Conservation (phyloP, 2,329 filamentous ascomycete species). For the Trichophyton verrucosum region DNA sequence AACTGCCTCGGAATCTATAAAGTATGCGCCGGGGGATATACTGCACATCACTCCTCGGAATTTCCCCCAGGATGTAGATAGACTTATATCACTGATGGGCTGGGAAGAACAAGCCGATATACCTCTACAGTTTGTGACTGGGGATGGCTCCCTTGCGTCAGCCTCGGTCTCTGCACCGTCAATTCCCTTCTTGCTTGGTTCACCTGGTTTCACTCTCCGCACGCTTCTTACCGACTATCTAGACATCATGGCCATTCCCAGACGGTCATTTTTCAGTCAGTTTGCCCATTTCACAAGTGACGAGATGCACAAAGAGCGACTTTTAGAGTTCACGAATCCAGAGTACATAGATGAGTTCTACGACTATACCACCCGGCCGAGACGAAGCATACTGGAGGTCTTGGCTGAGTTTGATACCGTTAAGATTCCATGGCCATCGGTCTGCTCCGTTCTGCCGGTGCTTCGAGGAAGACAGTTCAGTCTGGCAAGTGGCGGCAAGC, state of each 20-base stretch:
- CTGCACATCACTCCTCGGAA: slow-evolving; percentile 80
- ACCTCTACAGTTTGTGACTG: slow-evolving; percentile 43
- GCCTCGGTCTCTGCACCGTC: slow-evolving; percentile 18
- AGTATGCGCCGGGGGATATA: slow-evolving; percentile 62
- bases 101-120: slow-evolving; percentile 65
- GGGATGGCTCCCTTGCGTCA: slow-evolving; percentile 16
- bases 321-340: slow-evolving; percentile 70
- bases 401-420: slow-evolving; percentile 81
- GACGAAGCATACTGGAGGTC: slow-evolving; percentile 82
- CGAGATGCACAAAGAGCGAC: slow-evolving; percentile 61
- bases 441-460: slow-evolving; percentile 61
- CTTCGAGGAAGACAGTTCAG: slow-evolving; percentile 90
- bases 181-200: slow-evolving; percentile 26
- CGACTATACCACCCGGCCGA: slow-evolving; percentile 85
- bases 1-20: slow-evolving; percentile 30
- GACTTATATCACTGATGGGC: slow-evolving; percentile 63
- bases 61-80: slow-evolving; percentile 65
- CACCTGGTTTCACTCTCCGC: slow-evolving; percentile 50
- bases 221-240: slow-evolving; percentile 68
- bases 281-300: slow-evolving; percentile 65
- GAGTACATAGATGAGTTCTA: slow-evolving; percentile 81
- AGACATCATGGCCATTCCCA: slow-evolving; percentile 81
- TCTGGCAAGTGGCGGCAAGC: slow-evolving; percentile 61
- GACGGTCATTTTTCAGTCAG: slow-evolving; percentile 69
- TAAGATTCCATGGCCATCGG: slow-evolving; percentile 62